Evolutionary conservation across 176 grass and related monocot genomes (phyloP), one percentile per base, ranked within the genome.

Genomic region (Luzula sylvatica): DNA sequence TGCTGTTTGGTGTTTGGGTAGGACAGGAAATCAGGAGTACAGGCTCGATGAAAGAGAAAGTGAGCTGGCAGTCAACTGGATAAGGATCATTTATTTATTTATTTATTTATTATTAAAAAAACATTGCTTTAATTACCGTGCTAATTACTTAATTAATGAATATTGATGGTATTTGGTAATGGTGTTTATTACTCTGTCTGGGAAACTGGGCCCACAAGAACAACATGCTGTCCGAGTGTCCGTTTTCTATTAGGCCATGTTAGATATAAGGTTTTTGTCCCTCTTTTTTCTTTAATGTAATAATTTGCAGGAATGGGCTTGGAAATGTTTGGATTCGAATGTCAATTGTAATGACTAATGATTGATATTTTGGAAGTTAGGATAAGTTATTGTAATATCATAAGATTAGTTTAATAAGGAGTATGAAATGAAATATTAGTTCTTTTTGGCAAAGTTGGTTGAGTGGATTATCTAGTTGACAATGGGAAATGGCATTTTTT

Each of bases 51-150:
- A 20, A 20, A 7, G 46, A 13, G 45, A 57, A 57, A 58, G 66
- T 52, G 28, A 17, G 39, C 11, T 32, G 66, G 23, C 24, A 23
- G 52, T 70, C 66, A 70, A 70, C 66, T 70, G 66, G 66, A 70
- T 70, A 70, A 70, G 66, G 66, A 40, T 69, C 25, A 69, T 5
- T 8, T 58, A 58, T 15, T 30, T 17, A 40, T 35, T 20, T 6
- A 20, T 1, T 18, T 58, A 7, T 30, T 30, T 38, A 23, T 17
- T 15, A 38, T 17, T 16, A 58, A 28, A 58, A 17, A 61, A 42
- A 15, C 38, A 61, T 15, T 39, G 56, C 56, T 44, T 42, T 13
- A 35, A 8, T 7, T 23, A 43, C 18, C 12, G 39, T 39, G 56
- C 38, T 7, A 14, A 32, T 15, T 9, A 8, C 14, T 23, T 29